A percentile compares a stretch with the other conserved stretches of the same genome.
Conservation (phyloP, 192 early-diverging fungal species). For the Kickxella alabastrina region DNA sequence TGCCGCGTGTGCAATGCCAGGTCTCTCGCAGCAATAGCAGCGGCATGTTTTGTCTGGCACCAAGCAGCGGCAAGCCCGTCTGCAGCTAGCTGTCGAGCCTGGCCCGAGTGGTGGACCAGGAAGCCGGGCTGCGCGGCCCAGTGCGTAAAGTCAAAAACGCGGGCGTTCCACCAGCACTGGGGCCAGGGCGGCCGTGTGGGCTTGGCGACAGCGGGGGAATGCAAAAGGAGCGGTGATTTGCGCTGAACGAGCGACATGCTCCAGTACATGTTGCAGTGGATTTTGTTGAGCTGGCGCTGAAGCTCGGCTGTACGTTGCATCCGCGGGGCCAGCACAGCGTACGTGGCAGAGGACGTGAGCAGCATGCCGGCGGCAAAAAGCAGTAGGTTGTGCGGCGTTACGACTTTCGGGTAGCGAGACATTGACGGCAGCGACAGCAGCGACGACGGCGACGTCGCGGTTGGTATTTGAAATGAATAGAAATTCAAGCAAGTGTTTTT, state of each 20-base stretch:
- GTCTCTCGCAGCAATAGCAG: not conserved
- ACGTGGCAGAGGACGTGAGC: conserved; percentile 14
- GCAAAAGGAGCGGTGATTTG: not conserved
- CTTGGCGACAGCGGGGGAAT: not conserved
- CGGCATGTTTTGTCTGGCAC: conserved; percentile 6
- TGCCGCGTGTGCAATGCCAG: conserved; percentile 4
- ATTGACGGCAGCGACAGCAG: conserved; percentile 4
- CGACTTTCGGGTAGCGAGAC: conserved; percentile 34
- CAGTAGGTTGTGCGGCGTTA: conserved; percentile 33
- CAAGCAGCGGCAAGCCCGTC: conserved; percentile 3
- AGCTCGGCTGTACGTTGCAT: conserved; percentile 25
- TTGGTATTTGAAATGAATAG: no score
- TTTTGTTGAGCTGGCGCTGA: conserved; percentile 9
- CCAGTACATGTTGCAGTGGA: conserved; percentile 43
- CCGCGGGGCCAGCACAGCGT: conserved; percentile 22
- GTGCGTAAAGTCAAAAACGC: conserved; percentile 8
- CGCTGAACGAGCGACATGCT: conserved; percentile 45
- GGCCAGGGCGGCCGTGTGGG: not conserved
- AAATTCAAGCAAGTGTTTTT: no score
- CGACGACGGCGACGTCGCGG: no score
- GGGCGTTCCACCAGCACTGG: conserved; percentile 33
- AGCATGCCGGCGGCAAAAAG: conserved; percentile 31
- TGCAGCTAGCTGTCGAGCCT: not conserved
- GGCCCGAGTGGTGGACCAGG: not conserved
- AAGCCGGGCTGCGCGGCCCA: conserved; percentile 30